Evolutionary conservation across 1,284 basidiomycete species (phyloP), one percentile per base, ranked within the genome.

Genomic region (Calocybe gambosa): DNA sequence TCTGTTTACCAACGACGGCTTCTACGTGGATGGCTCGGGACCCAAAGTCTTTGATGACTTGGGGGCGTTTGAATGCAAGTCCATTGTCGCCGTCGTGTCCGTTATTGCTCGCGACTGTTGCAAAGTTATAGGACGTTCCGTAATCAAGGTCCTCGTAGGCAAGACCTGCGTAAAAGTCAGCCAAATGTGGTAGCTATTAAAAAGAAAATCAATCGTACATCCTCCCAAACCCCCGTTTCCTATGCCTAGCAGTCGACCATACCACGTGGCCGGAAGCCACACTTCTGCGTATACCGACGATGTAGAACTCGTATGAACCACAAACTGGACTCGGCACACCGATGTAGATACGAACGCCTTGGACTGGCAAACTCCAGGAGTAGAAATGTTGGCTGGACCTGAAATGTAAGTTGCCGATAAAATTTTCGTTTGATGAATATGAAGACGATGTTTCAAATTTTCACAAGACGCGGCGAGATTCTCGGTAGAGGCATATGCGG

Each of bases 11-110:
- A n/a, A 49, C 20, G 15, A 49, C 36, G 7, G 45, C 38, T 29
- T 43, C 25, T 18, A 45, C 39, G 29, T 50, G 46, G 3, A 44
- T 37, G 5, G 46, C 49, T 2, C 52, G 49, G 23, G 29, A 45
- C 1, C 49, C 46, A 18, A 50, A 53, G 39, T 53, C 52, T 23
- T 50, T 50, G 43, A 53, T 50, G 25, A 50, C 49, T 43, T 53
- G 46, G 10, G 46, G 39, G 3, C 49, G 10, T 15, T 50, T 26
- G 12, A 42, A 46, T 1, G 19, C 21, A 2, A 5, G 4, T 2
- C 28, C 46, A 23, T 26, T 39, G 0, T 26, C n/a, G 3, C 43
- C 49, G 8, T 49, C 42, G 39, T 51, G 47, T 2, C 47, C 45
- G 10, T 43, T 45, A 31, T 46, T 37, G n/a, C 42, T 44, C n/a